A percentile compares a stretch with the other conserved stretches of the same genome.
These are phyloP conservation scores for Papilionanthe hybrid DNA, from an alignment of 116 monocot species.

Conservation along the genomic window DNA sequence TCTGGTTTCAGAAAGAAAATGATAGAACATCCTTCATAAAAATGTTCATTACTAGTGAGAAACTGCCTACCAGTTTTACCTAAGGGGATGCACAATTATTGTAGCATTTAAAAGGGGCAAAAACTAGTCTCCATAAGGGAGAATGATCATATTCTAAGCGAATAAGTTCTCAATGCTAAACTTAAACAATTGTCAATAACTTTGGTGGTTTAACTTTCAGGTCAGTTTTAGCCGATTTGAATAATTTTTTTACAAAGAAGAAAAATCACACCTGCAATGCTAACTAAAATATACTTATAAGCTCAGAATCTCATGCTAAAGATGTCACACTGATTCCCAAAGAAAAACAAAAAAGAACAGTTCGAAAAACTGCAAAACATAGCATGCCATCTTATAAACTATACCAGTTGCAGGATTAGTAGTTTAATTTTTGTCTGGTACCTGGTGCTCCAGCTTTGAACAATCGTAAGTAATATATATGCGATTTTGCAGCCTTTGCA, in stretches of 20 bases:
- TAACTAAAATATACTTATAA: neutral
- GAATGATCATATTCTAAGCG: neutral
- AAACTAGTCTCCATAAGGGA: neutral
- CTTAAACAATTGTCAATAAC: neutral
- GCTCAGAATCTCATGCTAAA: neutral
- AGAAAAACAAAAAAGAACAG: neutral
- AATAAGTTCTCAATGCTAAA: neutral
- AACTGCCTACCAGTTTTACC: neutral
- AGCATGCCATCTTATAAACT: neutral
- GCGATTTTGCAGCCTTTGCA: constrained; percentile 68
- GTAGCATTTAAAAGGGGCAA: neutral
- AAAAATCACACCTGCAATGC: neutral
- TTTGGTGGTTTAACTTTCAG: neutral
- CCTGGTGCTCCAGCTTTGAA: constrained; percentile 83
- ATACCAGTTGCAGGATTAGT: neutral
- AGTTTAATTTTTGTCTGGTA: constrained; percentile 13
- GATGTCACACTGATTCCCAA: neutral
- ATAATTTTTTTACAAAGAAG: neutral
- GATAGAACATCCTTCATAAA: too few species aligned
- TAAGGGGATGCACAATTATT: neutral
- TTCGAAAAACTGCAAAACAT: neutral
- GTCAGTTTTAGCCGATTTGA: neutral
- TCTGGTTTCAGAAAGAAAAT: too few species aligned
- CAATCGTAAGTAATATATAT: constrained; percentile 80
- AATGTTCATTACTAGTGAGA: too few species aligned